Conservation (phyloP, 164 flowering plant species). For the Buxus sempervirens region DNA sequence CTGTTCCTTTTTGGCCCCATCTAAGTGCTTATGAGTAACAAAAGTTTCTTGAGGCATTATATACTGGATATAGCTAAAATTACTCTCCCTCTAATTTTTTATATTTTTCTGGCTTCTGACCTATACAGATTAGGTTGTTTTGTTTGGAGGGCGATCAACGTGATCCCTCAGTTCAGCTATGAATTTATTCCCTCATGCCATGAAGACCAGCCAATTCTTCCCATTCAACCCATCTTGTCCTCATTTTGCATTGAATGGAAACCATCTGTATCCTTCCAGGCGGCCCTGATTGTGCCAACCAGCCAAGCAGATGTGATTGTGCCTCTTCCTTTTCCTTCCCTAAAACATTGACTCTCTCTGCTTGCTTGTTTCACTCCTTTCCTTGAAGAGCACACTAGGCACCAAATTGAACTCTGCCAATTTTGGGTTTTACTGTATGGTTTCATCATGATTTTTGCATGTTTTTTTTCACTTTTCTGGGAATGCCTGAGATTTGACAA, state of each 20-base stretch:
- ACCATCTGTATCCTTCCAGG: not conserved
- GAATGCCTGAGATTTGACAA: not conserved
- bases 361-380: too few relatives aligned
- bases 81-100: too few relatives aligned
- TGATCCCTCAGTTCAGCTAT: too few relatives aligned
- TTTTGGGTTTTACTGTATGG: too few relatives aligned
- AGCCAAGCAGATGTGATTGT: not conserved
- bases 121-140: not conserved
- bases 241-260: not conserved
- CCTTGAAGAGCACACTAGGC: too few relatives aligned
- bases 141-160: not conserved
- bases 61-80: too few relatives aligned
- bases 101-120: too few relatives aligned
- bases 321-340: too few relatives aligned
- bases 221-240: not conserved
- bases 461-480: not conserved
- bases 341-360: too few relatives aligned
- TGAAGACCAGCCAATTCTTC: not conserved
- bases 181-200: not conserved
- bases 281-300: not conserved
- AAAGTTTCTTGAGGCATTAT: too few relatives aligned
- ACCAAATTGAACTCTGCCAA: too few relatives aligned
- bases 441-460: not conserved
- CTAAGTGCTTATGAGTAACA: too few relatives aligned
- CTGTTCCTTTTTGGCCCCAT: not conserved